Evolutionary conservation across 768 basidiomycete species (phyloP).

Genomic region (Clavaria fumosa): DNA sequence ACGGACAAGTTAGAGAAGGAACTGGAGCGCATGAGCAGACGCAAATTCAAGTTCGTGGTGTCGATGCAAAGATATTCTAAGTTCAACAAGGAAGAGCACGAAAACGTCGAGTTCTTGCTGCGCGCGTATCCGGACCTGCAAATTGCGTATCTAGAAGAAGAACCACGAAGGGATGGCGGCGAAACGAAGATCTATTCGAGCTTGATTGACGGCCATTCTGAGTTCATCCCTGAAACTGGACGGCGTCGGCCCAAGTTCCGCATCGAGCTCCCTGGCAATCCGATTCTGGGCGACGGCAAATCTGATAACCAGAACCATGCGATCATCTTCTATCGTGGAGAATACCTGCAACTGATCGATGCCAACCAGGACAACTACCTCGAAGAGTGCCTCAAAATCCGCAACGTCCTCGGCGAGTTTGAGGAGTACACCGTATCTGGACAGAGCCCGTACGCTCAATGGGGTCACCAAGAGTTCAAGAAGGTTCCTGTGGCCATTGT

Average conservation of each 20-base stretch:
- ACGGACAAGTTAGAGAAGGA: constrained; percentile 94
- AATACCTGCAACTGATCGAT: constrained; percentile 97
- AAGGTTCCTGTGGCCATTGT: constrained; percentile 89
- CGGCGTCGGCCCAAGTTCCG: constrained; percentile 92
- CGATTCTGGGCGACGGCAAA: constrained; percentile 97
- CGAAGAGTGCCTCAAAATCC: constrained; percentile 98
- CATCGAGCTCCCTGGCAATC: constrained; percentile 96
- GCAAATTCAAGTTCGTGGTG: constrained; percentile 98
- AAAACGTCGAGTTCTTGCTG: constrained; percentile 95
- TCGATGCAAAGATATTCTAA: constrained; percentile 99
- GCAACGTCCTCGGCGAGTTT: constrained; percentile 95
- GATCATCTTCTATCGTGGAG: constrained; percentile 97
- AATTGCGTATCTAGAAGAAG: constrained; percentile 97
- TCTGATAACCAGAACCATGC: constrained; percentile 99
- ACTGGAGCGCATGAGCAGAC: constrained; percentile 90
- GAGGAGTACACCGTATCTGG: constrained; percentile 79
- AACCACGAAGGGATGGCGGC: constrained; percentile 86
- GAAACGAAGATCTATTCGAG: constrained; percentile 92
- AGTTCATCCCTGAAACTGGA: constrained; percentile 81
- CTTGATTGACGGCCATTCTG: constrained; percentile 95
- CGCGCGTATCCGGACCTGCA: constrained; percentile 97
- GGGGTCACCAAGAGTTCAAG: constrained; percentile 79
- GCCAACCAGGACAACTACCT: constrained; percentile 99
- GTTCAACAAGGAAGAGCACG: constrained; percentile 98
- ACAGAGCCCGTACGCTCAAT: constrained; percentile 86